These are phyloP conservation scores for Fusarium tuaranense DNA, from an alignment of 2,329 filamentous ascomycete species.

Conservation along the genomic window DNA sequence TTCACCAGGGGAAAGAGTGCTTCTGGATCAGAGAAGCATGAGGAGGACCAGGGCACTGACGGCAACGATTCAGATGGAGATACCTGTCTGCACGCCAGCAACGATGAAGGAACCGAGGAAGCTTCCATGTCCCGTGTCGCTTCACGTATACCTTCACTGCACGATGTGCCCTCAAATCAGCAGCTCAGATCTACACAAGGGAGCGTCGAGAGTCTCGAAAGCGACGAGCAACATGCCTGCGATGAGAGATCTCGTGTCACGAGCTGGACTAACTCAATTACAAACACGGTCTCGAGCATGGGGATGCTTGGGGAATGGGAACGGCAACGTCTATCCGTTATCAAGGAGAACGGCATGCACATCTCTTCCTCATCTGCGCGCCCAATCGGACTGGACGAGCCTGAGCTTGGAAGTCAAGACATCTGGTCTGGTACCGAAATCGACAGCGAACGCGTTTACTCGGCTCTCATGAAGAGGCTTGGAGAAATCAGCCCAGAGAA, in stretches of 20 bases:
- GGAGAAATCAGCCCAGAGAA: slow-evolving; percentile 50
- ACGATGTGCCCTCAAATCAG: slow-evolving; percentile 59
- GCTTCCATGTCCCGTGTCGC: slow-evolving; percentile 61
- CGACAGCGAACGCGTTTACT: slow-evolving; percentile 71
- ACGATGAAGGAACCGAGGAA: slow-evolving; percentile 52
- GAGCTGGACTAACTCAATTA: slow-evolving; percentile 77
- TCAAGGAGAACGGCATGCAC: slow-evolving; percentile 65
- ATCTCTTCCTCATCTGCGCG: slow-evolving; percentile 53
- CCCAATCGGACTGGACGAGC: slow-evolving; percentile 25
- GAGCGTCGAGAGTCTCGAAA: slow-evolving; percentile 63
- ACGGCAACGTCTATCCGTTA: slow-evolving; percentile 71
- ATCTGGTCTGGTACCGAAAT: slow-evolving; percentile 49
- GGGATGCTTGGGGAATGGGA: slow-evolving; percentile 57
- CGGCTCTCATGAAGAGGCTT: slow-evolving; percentile 70
- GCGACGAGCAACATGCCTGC: slow-evolving; percentile 52
- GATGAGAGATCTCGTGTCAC: slow-evolving; percentile 75
- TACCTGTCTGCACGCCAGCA: slow-evolving; percentile 49
- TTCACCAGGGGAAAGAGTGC: slow-evolving; percentile 46
- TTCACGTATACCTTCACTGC: slow-evolving; percentile 63
- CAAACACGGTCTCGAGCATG: slow-evolving; percentile 64
- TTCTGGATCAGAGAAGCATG: slow-evolving; percentile 14
- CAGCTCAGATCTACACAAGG: slow-evolving; percentile 65
- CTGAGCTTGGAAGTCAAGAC: slow-evolving; percentile 39
- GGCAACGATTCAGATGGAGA: slow-evolving; percentile 44
- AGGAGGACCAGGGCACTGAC: slow-evolving; percentile 1